Conservation (phyloP, 768 basidiomycete species). For the Suillus lakei region DNA sequence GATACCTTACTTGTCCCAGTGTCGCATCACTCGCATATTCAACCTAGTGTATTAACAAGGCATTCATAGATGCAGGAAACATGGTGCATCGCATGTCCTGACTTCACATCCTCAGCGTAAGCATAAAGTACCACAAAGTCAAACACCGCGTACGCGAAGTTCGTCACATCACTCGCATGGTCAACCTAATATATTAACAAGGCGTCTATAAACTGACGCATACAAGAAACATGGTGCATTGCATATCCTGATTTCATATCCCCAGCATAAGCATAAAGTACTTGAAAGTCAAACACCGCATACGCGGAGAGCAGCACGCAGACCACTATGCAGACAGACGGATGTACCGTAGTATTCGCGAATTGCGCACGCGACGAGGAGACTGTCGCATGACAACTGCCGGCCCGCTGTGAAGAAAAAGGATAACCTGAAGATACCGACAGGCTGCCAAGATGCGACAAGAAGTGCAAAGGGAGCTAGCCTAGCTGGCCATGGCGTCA, state of each 20-base stretch:
- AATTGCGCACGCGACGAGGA: not conserved
- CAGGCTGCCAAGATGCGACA: conserved; percentile 20
- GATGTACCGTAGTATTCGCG: not conserved
- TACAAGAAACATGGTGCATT: not conserved
- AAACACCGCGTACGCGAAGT: too few species aligned
- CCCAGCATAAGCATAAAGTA: conserved; percentile 1
- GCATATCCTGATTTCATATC: not conserved
- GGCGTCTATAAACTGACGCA: not conserved
- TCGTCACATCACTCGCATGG: too few species aligned
- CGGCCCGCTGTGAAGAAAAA: conserved; percentile 5
- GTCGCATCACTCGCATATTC: not conserved
- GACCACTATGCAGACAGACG: not conserved
- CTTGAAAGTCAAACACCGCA: not conserved
- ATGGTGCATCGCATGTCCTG: not conserved
- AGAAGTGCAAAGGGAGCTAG: conserved; percentile 15
- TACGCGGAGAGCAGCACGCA: not conserved
- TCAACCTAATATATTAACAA: too few species aligned
- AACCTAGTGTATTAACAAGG: not conserved
- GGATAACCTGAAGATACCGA: conserved; percentile 6
- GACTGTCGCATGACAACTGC: not conserved
- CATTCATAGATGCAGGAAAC: not conserved
- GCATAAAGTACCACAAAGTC: too few species aligned
- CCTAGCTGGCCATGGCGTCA: not conserved
- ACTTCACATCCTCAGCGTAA: too few species aligned
- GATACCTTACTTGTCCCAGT: too few species aligned